These are phyloP conservation scores for Candida chilensis DNA, from an alignment of 805 yeast species.

Conservation along the genomic window DNA sequence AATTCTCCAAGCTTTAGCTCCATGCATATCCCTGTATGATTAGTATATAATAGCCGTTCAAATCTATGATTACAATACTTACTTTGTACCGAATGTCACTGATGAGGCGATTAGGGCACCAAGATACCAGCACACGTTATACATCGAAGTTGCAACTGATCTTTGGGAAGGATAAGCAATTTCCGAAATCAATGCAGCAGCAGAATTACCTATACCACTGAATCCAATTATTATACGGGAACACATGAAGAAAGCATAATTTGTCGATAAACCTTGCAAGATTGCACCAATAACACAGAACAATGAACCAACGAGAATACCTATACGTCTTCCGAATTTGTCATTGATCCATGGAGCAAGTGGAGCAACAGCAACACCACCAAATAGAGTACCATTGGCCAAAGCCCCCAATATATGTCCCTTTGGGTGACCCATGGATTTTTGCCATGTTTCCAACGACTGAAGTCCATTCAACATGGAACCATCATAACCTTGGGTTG, in stretches of 20 bases:
- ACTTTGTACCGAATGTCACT: conserved; percentile 29
- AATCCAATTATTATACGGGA: conserved; percentile 23
- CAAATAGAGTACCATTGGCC: conserved; percentile 16
- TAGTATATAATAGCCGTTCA: too few relatives aligned
- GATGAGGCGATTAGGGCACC: conserved; percentile 30
- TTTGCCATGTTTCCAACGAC: conserved; percentile 16
- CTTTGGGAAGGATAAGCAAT: conserved; percentile 20
- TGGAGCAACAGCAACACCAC: conserved; percentile 12
- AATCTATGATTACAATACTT: too few relatives aligned
- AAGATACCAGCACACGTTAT: conserved; percentile 28
- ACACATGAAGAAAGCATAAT: conserved; percentile 11
- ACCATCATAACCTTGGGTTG: conserved; percentile 21
- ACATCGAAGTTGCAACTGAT: conserved; percentile 13
- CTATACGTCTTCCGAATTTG: conserved; percentile 17
- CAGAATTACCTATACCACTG: conserved; percentile 13
- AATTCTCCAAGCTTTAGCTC: conserved; percentile 19
- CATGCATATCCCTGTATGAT: too few relatives aligned
- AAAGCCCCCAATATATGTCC: conserved; percentile 12
- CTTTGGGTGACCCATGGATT: conserved; percentile 11
- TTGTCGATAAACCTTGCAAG: conserved; percentile 1
- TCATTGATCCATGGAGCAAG: conserved; percentile 9
- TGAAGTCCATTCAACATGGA: too few relatives aligned
- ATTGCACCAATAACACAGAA: conserved; percentile 21
- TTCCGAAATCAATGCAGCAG: conserved; percentile 26
- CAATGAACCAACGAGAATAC: conserved; percentile 13